Conservation (phyloP, 2,329 filamentous ascomycete genomes). For the Exophiala sp. region DNA sequence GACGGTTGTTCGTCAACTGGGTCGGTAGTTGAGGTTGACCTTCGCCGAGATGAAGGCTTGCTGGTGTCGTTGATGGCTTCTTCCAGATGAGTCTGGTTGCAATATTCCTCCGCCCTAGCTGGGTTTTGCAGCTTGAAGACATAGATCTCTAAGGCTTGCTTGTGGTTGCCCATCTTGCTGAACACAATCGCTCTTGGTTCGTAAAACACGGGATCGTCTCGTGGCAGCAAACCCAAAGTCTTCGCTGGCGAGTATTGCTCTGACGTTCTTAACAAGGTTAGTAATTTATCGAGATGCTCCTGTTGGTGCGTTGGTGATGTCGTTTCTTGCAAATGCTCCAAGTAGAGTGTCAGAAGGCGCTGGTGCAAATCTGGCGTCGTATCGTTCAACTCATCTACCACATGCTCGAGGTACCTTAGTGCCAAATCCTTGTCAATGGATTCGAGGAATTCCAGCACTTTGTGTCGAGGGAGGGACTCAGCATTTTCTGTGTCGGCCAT, state of each 20-base stretch:
- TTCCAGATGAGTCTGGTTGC: constrained; percentile 76
- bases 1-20: constrained; percentile 61
- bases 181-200: constrained; percentile 87
- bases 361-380: constrained; percentile 84
- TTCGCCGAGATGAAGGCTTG: constrained; percentile 35
- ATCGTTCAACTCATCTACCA: constrained; percentile 84
- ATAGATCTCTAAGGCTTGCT: constrained; percentile 94
- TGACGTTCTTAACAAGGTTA: constrained; percentile 72
- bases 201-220: constrained; percentile 79
- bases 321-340: constrained; percentile 49
- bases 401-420: constrained; percentile 80
- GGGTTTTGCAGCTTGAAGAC: constrained; percentile 91
- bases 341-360: constrained; percentile 68
- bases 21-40: constrained; percentile 43
- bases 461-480: constrained; percentile 76
- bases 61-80: constrained; percentile 39
- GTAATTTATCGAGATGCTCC: constrained; percentile 62
- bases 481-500: constrained; percentile 91
- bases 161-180: constrained; percentile 92
- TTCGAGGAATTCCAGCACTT: constrained; percentile 70
- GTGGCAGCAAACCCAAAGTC: constrained; percentile 73
- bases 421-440: constrained; percentile 68
- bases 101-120: constrained; percentile 90
- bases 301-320: constrained; percentile 50
- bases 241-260: constrained; percentile 74